A percentile compares a stretch with the other conserved stretches of the same genome.
Conservation (phyloP, 2,329 filamentous ascomycete species). For the Seiridium cupressi region DNA sequence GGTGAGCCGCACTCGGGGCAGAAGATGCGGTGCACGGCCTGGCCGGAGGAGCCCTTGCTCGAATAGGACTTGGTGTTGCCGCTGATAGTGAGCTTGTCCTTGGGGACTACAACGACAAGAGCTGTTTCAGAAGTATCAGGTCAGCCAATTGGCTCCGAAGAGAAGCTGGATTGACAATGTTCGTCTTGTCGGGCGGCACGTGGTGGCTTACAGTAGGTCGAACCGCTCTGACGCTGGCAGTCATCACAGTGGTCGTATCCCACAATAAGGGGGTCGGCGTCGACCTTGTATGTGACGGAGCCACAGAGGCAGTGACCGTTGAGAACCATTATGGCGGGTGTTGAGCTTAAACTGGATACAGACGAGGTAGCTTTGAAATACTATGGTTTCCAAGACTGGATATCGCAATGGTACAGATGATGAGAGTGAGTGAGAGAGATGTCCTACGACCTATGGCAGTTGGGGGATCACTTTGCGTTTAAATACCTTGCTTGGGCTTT, state of each 20-base stretch:
- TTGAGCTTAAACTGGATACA: background rate
- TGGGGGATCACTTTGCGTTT: background rate
- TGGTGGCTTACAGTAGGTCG: slow-evolving; percentile 58
- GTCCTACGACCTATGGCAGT: too few relatives aligned
- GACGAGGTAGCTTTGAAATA: background rate
- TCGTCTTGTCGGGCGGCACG: too few relatives aligned
- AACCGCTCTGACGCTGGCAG: slow-evolving; percentile 69
- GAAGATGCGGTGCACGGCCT: slow-evolving; percentile 66
- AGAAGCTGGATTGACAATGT: too few relatives aligned
- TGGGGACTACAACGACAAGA: slow-evolving; percentile 63
- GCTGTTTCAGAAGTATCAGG: slow-evolving; percentile 37
- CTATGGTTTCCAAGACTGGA: background rate
- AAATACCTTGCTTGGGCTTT: background rate
- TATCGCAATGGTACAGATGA: background rate
- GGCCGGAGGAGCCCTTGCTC: slow-evolving; percentile 58
- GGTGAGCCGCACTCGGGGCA: slow-evolving; percentile 68
- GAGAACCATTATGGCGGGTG: slow-evolving; percentile 55
- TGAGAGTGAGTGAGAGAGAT: background rate
- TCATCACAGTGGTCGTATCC: slow-evolving; percentile 73
- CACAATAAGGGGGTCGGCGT: slow-evolving; percentile 33
- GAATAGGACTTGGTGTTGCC: slow-evolving; percentile 65
- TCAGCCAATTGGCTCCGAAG: slow-evolving; percentile 8
- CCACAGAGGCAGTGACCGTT: slow-evolving; percentile 71
- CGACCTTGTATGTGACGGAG: slow-evolving; percentile 65
- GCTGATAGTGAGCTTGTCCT: slow-evolving; percentile 61